Conservation (phyloP, 495 filamentous ascomycete species). For the Acidiella bohemica region DNA sequence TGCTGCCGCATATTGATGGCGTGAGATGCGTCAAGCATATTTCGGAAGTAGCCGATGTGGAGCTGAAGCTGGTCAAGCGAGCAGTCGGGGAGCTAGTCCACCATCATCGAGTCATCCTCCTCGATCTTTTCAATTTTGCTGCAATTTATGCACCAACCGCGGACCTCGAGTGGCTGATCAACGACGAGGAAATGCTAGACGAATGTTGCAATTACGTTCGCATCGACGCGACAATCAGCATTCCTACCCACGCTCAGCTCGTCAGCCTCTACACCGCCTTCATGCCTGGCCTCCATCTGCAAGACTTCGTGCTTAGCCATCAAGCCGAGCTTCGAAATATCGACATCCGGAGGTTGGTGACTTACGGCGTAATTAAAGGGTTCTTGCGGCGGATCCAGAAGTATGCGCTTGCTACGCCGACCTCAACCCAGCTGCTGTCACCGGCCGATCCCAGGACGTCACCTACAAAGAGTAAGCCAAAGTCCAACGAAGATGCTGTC, state of each 20-base stretch:
- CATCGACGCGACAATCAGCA: conserved; percentile 33
- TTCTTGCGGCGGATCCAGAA: conserved; percentile 90
- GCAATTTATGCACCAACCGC: conserved; percentile 78
- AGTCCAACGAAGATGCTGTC: conserved; percentile 4
- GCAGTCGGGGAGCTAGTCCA: conserved; percentile 79
- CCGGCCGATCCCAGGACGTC: neutral
- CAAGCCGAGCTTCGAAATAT: conserved; percentile 48
- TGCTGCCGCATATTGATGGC: conserved; percentile 77
- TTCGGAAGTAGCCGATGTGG: conserved; percentile 67
- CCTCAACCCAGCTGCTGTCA: neutral
- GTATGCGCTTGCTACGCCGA: conserved; percentile 44
- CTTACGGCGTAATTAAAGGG: conserved; percentile 91
- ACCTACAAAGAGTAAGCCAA: conserved; percentile 4
- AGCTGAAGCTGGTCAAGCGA: conserved; percentile 67
- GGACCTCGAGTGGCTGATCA: conserved; percentile 59
- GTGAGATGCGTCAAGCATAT: conserved; percentile 77
- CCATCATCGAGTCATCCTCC: conserved; percentile 72
- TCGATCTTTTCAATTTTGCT: conserved; percentile 87
- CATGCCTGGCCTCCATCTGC: conserved; percentile 61
- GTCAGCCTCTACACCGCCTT: conserved; percentile 65
- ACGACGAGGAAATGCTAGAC: conserved; percentile 54
- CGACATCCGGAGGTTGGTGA: conserved; percentile 81
- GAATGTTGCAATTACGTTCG: conserved; percentile 81
- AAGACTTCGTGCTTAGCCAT: conserved; percentile 67
- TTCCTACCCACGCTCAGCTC: conserved; percentile 25